Evolutionary conservation across 768 basidiomycete genomes (phyloP), one percentile per base, ranked within the genome.

Genomic region (Paxillus rubicundulus): DNA sequence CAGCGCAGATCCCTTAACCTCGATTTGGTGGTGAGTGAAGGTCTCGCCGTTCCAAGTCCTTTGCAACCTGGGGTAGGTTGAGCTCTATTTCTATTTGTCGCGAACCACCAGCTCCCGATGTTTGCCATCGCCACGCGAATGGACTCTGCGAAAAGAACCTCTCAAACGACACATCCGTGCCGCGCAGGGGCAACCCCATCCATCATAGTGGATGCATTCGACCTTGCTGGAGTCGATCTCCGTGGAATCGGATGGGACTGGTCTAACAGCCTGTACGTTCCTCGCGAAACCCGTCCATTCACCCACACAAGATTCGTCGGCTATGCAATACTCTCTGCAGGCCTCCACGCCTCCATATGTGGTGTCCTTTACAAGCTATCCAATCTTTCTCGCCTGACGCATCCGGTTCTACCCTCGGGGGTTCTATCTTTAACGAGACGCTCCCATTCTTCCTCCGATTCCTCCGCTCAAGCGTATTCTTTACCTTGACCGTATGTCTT

Each of bases 161-260:
- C 51, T 57, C 1, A 39, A 52, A 16, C 62, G 64, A 18, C 42
- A 45, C 21, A 20, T 50, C 28, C 56, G 52, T 30, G 56, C 56
- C 27, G 24, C 27, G 24, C 24, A 13, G 50, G 46, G 4, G 24
- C 45, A n/a, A 24, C 39, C 9, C 34, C 48, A 5, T 53, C 56
- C 2, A 33, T 36, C 42, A 16, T 53, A 32, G 30, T 50, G 39
- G 77, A 87, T 49, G 76, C 78, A 2, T 56, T 76, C 12, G 83
- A 86, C 49, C 72, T 87, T 17, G 56, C 54, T 20, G 70, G 24
- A 24, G 24, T 68, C 57, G 82, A 77, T 53, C 57, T 81, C 14
- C 81, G 86, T 17, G 86, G 85, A 7, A 60, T 72, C 42, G 83
- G 81, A 13, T 87, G 85, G 85, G 69, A 77, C 39, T 85, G 82